Evolutionary conservation across 2,329 filamentous ascomycete genomes (phyloP).

Genomic region (Aureobasidium sp.): DNA sequence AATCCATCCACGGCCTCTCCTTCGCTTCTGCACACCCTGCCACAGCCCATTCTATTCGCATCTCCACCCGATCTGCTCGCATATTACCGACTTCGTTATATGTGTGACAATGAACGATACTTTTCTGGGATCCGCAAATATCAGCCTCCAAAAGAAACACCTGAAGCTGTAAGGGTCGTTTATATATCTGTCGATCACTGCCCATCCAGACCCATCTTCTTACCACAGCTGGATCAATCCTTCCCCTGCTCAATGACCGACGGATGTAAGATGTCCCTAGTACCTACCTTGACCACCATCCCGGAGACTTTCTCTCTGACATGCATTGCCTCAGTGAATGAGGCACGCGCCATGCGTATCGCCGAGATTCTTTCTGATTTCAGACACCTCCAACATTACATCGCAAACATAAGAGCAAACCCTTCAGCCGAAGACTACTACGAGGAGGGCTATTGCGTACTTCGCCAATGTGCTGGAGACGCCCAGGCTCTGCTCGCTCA

Average conservation of each 20-base stretch:
- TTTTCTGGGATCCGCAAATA: background rate
- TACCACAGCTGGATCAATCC: background rate
- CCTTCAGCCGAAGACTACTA: slow-evolving; percentile 48
- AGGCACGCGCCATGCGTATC: slow-evolving; percentile 54
- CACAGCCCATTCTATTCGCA: background rate
- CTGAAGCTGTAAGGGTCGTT: background rate
- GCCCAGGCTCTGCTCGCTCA: slow-evolving; percentile 47
- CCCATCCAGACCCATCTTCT: slow-evolving; percentile 1
- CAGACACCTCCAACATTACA: slow-evolving; percentile 51
- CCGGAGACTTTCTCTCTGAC: slow-evolving; percentile 2
- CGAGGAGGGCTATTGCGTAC: slow-evolving; percentile 50
- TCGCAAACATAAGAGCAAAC: slow-evolving; percentile 45
- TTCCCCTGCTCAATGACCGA: slow-evolving; percentile 41
- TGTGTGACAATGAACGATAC: slow-evolving; percentile 11
- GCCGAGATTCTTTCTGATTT: slow-evolving; percentile 58
- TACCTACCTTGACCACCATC: slow-evolving; percentile 13
- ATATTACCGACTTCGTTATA: slow-evolving; percentile 4
- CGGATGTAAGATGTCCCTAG: slow-evolving; percentile 40
- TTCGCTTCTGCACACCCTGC: slow-evolving; percentile 9
- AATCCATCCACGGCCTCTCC: slow-evolving; percentile 2
- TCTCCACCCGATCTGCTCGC: background rate
- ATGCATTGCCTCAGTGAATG: slow-evolving; percentile 44
- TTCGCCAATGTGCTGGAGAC: slow-evolving; percentile 48
- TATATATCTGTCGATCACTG: slow-evolving; percentile 12
- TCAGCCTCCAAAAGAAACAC: background rate